Evolutionary conservation across 176 grass and related monocot species (phyloP).

Genomic region (Aegilops bicornis): DNA sequence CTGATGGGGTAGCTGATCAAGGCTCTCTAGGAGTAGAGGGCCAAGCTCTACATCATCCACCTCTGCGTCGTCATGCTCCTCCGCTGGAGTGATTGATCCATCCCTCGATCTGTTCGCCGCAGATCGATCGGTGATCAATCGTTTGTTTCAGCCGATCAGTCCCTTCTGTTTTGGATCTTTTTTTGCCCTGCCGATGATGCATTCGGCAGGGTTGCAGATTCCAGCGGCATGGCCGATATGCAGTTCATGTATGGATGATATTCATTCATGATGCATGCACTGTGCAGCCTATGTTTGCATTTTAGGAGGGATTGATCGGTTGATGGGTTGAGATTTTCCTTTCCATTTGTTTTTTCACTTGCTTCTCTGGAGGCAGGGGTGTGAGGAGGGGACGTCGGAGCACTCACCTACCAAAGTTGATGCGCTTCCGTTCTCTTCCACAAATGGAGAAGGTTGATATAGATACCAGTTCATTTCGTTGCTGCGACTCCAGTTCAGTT

Average conservation of each 20-base stretch:
- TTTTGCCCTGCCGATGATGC: neutral
- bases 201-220: slow-evolving; percentile 18
- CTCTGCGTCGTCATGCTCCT: slow-evolving; percentile 45
- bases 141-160: slow-evolving; percentile 6
- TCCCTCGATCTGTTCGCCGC: neutral
- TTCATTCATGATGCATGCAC: neutral
- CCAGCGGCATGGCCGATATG: neutral
- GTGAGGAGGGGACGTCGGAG: neutral
- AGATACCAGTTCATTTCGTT: neutral
- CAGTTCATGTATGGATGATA: neutral
- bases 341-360: slow-evolving; percentile 23
- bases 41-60: slow-evolving; percentile 50
- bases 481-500: neutral
- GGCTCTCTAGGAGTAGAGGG: slow-evolving; percentile 41
- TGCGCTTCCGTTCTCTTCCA: neutral
- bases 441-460: slow-evolving; percentile 10
- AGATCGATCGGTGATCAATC: neutral
- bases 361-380: slow-evolving; percentile 4
- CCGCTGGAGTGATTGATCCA: slow-evolving; percentile 43
- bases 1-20: slow-evolving; percentile 41
- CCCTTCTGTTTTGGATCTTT: slow-evolving; percentile 41
- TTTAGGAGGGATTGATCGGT: slow-evolving; percentile 30
- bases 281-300: neutral
- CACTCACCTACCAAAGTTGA: neutral
- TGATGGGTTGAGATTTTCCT: slow-evolving; percentile 25